These are phyloP conservation scores for Clavariopsis aquatica DNA, from an alignment of 495 filamentous ascomycete genomes.

Conservation along the genomic window DNA sequence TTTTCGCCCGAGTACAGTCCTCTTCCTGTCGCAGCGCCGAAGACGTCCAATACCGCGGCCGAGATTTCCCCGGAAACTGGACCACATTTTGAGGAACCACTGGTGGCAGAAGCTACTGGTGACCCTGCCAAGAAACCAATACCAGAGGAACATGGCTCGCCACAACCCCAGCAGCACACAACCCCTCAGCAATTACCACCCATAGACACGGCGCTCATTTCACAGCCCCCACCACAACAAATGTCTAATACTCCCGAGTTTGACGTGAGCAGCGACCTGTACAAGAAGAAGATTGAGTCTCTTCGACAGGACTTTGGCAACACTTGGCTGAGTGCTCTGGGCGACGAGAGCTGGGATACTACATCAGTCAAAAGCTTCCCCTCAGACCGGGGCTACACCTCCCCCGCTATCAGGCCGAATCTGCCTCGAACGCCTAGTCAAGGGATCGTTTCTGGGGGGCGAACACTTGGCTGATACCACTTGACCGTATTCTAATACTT, in stretches of 20 bases:
- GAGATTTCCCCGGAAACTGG: neutral
- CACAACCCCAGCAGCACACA: neutral
- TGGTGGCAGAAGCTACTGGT: constrained; percentile 18
- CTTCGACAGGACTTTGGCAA: constrained; percentile 79
- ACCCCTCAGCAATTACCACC: constrained; percentile 26
- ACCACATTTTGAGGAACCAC: constrained; percentile 21
- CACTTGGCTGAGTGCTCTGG: constrained; percentile 81
- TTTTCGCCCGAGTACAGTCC: constrained; percentile 41
- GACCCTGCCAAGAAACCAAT: constrained; percentile 19
- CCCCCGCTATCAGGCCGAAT: constrained; percentile 29
- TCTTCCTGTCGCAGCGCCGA: neutral
- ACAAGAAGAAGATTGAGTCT: constrained; percentile 80
- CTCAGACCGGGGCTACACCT: constrained; percentile 45
- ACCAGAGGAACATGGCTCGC: neutral
- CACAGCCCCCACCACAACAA: constrained; percentile 7
- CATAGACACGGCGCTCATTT: constrained; percentile 19
- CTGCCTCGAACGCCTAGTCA: constrained; percentile 49
- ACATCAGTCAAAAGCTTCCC: constrained; percentile 45
- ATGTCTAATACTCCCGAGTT: constrained; percentile 50
- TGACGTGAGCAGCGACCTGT: constrained; percentile 73
- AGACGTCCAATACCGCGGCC: neutral
- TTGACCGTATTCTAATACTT: constrained; percentile 13
- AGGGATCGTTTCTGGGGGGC: constrained; percentile 55
- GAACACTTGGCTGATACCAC: constrained; percentile 50
- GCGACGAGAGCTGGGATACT: constrained; percentile 69